Percentiles rank a stretch among this genome's conserved stretches.
phyloP scores from a whole-genome alignment of 352 stramenopile species.

The Phytopythium sindhum region DNA sequence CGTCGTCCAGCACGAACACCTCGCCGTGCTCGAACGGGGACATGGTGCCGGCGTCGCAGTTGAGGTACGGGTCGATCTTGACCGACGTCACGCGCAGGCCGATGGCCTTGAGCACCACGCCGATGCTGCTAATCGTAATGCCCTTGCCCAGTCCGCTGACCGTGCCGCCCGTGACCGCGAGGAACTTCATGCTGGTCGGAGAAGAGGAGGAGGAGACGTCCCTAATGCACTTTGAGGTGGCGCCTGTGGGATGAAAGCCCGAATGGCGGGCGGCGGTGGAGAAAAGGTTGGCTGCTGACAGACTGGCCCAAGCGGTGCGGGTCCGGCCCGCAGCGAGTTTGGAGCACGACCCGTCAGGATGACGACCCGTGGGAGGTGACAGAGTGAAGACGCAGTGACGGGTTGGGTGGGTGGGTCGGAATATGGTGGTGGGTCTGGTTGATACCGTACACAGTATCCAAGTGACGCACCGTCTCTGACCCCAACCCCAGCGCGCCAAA shows the following conservation, averaged over 20 bases:
- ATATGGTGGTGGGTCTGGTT: too few species aligned
- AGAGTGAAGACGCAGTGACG: not conserved
- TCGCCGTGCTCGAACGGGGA: slow-evolving; percentile 96
- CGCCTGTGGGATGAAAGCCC: not conserved
- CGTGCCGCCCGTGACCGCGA: slow-evolving; percentile 97
- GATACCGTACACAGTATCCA: too few species aligned
- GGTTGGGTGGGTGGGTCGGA: too few species aligned
- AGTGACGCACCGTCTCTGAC: not conserved
- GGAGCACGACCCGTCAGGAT: not conserved
- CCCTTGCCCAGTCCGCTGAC: slow-evolving; percentile 99
- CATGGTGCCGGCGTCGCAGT: slow-evolving; percentile 98
- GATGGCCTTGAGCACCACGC: slow-evolving; percentile 95
- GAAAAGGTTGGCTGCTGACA: not conserved
- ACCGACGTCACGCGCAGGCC: slow-evolving; percentile 95
- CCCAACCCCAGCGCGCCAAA: not conserved
- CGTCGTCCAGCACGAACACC: slow-evolving; percentile 98
- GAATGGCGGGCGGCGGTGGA: not conserved
- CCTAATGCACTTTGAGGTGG: not conserved
- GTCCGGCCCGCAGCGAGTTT: not conserved
- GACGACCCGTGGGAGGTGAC: not conserved
- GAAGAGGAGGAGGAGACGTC: not conserved
- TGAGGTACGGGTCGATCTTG: slow-evolving; percentile 99
- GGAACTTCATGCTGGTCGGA: slow-evolving; percentile 93
- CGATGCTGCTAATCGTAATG: slow-evolving; percentile 98
- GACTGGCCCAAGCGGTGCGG: not conserved